Evolutionary conservation across 192 early-diverging fungal genomes (phyloP).

Genomic region (Coemansia sp.): DNA sequence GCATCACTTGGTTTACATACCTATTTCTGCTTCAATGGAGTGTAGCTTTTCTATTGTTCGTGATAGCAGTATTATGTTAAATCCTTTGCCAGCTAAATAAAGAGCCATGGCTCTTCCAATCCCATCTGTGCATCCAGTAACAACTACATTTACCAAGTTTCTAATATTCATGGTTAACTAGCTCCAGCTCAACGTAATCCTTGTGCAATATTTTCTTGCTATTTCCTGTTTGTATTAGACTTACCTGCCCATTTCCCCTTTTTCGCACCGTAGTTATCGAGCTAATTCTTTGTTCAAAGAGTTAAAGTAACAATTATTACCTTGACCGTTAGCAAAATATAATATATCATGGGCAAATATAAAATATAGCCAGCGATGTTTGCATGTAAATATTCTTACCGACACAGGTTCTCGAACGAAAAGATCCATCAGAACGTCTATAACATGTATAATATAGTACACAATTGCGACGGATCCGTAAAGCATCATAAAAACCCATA

Average conservation of each 20-base stretch:
- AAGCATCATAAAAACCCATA: slow-evolving; percentile 50
- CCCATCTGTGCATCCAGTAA: slow-evolving; percentile 93
- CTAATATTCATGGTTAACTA: background rate
- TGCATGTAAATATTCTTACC: slow-evolving; percentile 13
- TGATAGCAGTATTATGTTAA: slow-evolving; percentile 81
- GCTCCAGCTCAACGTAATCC: no score
- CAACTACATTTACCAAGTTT: slow-evolving; percentile 48
- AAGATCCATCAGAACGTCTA: slow-evolving; percentile 33
- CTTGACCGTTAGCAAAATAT: background rate
- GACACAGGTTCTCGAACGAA: slow-evolving; percentile 32
- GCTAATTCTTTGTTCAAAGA: background rate
- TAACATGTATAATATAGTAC: slow-evolving; percentile 26
- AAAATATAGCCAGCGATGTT: background rate
- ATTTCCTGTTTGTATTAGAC: no score
- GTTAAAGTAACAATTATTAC: background rate
- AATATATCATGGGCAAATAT: background rate
- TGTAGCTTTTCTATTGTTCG: slow-evolving; percentile 75
- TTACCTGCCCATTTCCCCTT: slow-evolving; percentile 51
- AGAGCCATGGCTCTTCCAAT: slow-evolving; percentile 92
- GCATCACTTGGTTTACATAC: slow-evolving; percentile 23
- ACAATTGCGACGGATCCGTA: slow-evolving; percentile 30
- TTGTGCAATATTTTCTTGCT: no score
- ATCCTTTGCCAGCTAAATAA: slow-evolving; percentile 76
- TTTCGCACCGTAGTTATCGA: slow-evolving; percentile 37
- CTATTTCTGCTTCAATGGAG: slow-evolving; percentile 59